Evolutionary conservation across 139 green algal genomes (phyloP).

Genomic region (Chlamydomonas applanata): DNA sequence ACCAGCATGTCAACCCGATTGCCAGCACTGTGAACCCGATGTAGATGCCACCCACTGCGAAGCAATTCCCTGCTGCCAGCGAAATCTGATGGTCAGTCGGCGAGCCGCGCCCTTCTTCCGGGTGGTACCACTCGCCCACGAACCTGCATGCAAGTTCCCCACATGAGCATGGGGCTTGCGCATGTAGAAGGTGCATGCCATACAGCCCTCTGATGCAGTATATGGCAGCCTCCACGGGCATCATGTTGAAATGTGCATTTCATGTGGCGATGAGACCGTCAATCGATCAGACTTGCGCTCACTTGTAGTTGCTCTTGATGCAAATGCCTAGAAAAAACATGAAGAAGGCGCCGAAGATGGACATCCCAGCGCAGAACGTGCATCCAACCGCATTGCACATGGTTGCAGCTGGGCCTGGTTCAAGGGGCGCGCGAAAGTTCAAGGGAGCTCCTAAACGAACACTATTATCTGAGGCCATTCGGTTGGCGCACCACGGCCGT

Average conservation of each 20-base stretch:
- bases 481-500: too few relatives aligned
- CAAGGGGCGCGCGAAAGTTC: too few relatives aligned
- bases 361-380: conserved; percentile 33
- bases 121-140: conserved; percentile 62
- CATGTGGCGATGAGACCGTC: background rate
- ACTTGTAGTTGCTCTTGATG: conserved; percentile 45
- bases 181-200: background rate
- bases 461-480: too few relatives aligned
- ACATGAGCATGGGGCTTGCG: too few relatives aligned
- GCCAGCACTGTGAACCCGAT: conserved; percentile 40
- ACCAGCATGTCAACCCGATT: conserved; percentile 16
- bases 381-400: conserved; percentile 20
- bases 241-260: background rate
- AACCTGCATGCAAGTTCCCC: conserved; percentile 37
- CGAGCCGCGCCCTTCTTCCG: conserved; percentile 12
- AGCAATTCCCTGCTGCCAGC: conserved; percentile 41
- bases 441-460: too few relatives aligned
- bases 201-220: background rate
- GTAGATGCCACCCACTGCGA: conserved; percentile 49
- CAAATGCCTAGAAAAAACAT: conserved; percentile 31
- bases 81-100: conserved; percentile 39
- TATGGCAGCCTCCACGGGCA: background rate
- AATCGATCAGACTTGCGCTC: conserved; percentile 9
- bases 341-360: conserved; percentile 42
- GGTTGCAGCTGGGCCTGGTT: too few relatives aligned